These are phyloP conservation scores for Ogataea paraovalis DNA, from an alignment of 805 yeast genomes.

Conservation along the genomic window DNA sequence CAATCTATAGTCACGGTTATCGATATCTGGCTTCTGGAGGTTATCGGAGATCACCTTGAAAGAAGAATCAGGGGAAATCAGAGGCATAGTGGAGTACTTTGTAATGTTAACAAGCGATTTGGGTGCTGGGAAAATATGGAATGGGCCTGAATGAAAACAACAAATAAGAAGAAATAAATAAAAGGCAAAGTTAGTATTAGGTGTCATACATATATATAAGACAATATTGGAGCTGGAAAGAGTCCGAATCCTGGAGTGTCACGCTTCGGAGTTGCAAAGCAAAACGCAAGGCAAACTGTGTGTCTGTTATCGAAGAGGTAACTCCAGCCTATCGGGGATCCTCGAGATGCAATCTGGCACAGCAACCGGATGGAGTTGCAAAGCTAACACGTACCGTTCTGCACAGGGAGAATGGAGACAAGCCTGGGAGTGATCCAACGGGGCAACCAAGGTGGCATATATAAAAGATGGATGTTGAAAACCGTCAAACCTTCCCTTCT, in stretches of 20 bases:
- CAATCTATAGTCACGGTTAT: conserved; percentile 72
- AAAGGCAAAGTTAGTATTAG: not conserved
- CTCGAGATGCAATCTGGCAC: not conserved
- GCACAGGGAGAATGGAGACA: not conserved
- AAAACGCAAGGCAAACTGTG: not conserved
- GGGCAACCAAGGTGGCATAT: not conserved
- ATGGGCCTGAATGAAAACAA: not conserved
- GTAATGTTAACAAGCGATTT: not conserved
- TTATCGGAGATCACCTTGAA: conserved; percentile 17
- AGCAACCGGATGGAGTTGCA: not conserved
- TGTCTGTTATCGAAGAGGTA: not conserved
- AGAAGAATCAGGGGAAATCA: conserved; percentile 1
- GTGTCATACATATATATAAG: too few species aligned
- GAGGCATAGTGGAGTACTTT: not conserved
- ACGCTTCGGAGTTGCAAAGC: not conserved
- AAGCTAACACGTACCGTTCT: not conserved
- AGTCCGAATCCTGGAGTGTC: too few species aligned
- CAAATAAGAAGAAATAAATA: not conserved
- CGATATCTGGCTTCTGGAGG: conserved; percentile 47
- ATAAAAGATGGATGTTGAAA: not conserved
- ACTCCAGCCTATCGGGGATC: not conserved
- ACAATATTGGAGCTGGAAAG: too few species aligned
- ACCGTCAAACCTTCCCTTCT: too few species aligned
- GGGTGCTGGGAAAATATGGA: not conserved
- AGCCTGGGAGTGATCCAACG: not conserved